These are phyloP conservation scores for Penicillium sp. DNA, from an alignment of 2,329 filamentous ascomycete genomes.

Conservation along the genomic window DNA sequence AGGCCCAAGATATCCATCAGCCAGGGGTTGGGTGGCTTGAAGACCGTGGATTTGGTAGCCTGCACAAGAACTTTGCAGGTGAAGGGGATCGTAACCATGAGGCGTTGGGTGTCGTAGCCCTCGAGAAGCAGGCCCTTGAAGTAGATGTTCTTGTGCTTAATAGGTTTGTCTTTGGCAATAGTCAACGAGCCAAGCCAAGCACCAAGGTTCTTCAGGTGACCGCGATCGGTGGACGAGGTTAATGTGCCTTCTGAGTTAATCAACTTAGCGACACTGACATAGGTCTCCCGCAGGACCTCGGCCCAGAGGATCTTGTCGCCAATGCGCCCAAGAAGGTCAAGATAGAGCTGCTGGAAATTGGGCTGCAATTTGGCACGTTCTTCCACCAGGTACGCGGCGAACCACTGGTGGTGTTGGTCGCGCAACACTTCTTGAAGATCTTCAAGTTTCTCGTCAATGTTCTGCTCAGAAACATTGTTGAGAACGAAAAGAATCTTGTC, in stretches of 20 bases:
- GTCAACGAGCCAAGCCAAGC: conserved; percentile 92
- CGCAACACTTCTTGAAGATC: conserved; percentile 79
- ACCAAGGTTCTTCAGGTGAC: conserved; percentile 88
- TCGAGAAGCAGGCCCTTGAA: conserved; percentile 95
- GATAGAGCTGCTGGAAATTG: conserved; percentile 91
- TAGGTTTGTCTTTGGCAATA: conserved; percentile 88
- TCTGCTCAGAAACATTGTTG: conserved; percentile 93
- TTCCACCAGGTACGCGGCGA: conserved; percentile 90
- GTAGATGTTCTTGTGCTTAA: conserved; percentile 93
- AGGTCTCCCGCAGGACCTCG: conserved; percentile 91
- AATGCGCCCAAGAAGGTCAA: conserved; percentile 83
- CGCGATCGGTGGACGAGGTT: conserved; percentile 78
- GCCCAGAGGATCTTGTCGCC: conserved; percentile 76
- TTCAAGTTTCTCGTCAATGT: conserved; percentile 77
- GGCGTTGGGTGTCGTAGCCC: conserved; percentile 85
- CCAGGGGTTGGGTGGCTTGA: conserved; percentile 95
- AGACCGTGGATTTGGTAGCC: conserved; percentile 80
- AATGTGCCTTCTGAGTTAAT: conserved; percentile 87
- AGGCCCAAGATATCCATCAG: conserved; percentile 92
- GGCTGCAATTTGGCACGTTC: conserved; percentile 96
- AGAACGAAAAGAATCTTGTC: conserved; percentile 94
- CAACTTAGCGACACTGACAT: conserved; percentile 78
- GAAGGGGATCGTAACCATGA: conserved; percentile 92
- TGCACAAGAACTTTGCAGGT: conserved; percentile 94
- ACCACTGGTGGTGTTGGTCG: conserved; percentile 88